These are phyloP conservation scores for Amaranthus palmeri DNA, from an alignment of 148 eudicot genomes.

Conservation along the genomic window DNA sequence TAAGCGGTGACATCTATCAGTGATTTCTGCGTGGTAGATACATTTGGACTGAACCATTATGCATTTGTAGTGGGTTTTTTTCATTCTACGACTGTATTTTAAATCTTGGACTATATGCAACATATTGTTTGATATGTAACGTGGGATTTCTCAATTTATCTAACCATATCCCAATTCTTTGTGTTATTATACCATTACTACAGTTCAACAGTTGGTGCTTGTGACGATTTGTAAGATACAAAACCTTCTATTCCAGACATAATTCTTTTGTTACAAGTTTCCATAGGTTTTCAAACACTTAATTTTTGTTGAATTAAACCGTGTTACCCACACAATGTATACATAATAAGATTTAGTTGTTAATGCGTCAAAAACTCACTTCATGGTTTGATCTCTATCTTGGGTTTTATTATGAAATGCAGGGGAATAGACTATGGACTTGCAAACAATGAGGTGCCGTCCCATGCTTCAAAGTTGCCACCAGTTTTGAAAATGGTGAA, in stretches of 20 bases:
- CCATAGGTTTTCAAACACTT: background rate
- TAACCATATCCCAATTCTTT: too few species aligned
- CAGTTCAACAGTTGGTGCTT: too few species aligned
- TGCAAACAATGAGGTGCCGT: constrained; percentile 33
- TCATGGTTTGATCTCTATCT: background rate
- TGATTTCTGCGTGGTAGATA: background rate
- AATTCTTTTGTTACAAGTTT: background rate
- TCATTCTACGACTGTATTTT: too few species aligned
- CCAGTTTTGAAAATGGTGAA: constrained; percentile 29
- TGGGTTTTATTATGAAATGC: constrained; percentile 2
- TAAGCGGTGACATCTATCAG: background rate
- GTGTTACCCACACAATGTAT: background rate
- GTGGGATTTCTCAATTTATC: too few species aligned
- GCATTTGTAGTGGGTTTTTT: background rate
- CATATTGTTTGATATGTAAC: too few species aligned
- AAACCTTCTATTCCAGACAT: too few species aligned
- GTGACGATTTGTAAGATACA: too few species aligned
- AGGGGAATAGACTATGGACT: constrained; percentile 39
- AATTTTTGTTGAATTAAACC: background rate
- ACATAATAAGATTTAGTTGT: background rate
- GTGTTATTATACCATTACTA: too few species aligned
- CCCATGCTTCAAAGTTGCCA: constrained; percentile 23
- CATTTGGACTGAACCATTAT: background rate
- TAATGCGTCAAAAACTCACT: too few species aligned
- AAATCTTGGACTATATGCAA: too few species aligned